Conservation (phyloP, 2,329 filamentous ascomycete genomes). For the Ophiostoma australiae region DNA sequence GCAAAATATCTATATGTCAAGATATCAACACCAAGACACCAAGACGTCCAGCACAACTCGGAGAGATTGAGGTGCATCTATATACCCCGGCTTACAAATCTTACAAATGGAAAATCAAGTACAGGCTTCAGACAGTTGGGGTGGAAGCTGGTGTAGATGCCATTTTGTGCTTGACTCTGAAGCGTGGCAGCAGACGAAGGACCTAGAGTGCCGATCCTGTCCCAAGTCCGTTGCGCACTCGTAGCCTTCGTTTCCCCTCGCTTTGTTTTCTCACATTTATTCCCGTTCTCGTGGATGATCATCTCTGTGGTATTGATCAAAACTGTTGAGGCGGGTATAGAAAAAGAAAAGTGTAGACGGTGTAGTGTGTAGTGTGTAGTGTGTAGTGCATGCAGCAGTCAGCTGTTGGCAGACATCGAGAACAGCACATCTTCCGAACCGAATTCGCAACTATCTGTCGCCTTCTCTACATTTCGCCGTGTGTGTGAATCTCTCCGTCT, state of each 20-base stretch:
- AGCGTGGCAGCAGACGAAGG: neutral
- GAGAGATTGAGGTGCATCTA: neutral
- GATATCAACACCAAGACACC: neutral
- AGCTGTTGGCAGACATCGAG: neutral
- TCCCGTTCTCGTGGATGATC: neutral
- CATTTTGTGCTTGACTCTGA: too few relatives aligned
- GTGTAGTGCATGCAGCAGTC: neutral
- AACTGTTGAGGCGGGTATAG: constrained; percentile 1
- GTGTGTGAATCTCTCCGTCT: neutral
- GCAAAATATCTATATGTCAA: neutral
- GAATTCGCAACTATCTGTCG: neutral
- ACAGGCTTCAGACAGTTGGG: too few relatives aligned
- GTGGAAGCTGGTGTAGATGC: neutral
- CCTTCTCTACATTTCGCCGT: neutral
- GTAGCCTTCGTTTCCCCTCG: neutral
- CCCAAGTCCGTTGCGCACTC: neutral
- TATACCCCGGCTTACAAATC: neutral
- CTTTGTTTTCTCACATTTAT: neutral
- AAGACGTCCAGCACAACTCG: neutral
- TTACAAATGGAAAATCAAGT: neutral
- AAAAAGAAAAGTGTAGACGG: neutral
- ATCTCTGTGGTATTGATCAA: neutral
- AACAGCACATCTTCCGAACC: neutral
- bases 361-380: neutral
- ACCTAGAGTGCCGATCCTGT: neutral